These are phyloP conservation scores for Zygosaccharomyces sapae DNA, from an alignment of 1,139 yeast genomes.

Conservation along the genomic window DNA sequence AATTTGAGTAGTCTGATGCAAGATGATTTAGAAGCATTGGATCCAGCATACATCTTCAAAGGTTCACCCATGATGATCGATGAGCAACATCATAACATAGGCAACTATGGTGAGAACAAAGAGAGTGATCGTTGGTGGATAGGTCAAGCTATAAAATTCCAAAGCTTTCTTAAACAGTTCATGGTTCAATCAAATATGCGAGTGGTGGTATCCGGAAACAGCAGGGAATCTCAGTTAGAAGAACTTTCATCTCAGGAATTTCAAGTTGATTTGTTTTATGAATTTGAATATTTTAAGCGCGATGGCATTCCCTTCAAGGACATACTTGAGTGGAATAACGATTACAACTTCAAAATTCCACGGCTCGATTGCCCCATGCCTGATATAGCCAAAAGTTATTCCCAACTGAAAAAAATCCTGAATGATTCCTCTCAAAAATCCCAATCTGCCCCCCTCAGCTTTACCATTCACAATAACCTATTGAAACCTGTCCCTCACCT, in stretches of 20 bases:
- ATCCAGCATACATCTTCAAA: constrained; percentile 41
- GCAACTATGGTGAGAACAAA: constrained; percentile 33
- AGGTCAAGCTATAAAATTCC: constrained; percentile 37
- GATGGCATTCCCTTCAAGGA: constrained; percentile 5
- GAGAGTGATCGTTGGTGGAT: constrained; percentile 41
- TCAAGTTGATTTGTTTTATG: constrained; percentile 36
- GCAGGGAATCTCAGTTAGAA: constrained; percentile 9
- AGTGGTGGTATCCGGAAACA: constrained; percentile 36
- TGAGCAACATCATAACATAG: constrained; percentile 22
- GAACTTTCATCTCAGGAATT: constrained; percentile 7
- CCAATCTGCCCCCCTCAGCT: constrained; percentile 34
- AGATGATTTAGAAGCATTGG: constrained; percentile 32
- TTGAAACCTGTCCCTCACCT: constrained; percentile 34
- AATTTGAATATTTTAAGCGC: constrained; percentile 37
- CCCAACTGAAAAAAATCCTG: constrained; percentile 28
- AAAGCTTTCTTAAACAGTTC: constrained; percentile 30
- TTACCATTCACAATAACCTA: constrained; percentile 31
- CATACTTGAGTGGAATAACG: background rate
- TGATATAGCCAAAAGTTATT: constrained; percentile 28
- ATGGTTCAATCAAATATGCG: constrained; percentile 36
- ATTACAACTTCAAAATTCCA: constrained; percentile 22
- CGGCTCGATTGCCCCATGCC: constrained; percentile 37
- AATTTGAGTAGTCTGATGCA: constrained; percentile 39
- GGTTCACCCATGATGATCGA: constrained; percentile 39
- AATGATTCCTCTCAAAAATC: constrained; percentile 31